Conservation (phyloP, 1,284 basidiomycete species). For the Pisolithus thermaeus region DNA sequence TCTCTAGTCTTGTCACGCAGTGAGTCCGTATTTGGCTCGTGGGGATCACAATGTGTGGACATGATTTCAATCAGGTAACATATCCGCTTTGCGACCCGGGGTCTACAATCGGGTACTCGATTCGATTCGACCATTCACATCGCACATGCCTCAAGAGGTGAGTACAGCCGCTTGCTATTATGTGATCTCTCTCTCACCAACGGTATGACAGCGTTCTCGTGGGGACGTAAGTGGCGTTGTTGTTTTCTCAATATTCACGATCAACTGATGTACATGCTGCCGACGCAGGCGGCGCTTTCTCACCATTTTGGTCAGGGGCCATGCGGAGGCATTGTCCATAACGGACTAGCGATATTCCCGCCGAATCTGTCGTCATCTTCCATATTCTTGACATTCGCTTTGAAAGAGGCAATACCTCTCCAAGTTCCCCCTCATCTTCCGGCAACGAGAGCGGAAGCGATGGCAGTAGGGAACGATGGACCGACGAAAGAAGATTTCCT, state of each 20-base stretch:
- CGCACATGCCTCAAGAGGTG: constrained; percentile 20
- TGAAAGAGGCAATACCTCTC: constrained; percentile 40
- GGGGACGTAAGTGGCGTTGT: constrained; percentile 26
- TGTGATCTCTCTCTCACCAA: constrained; percentile 11
- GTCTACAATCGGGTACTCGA: constrained; percentile 31
- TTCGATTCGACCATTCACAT: constrained; percentile 35
- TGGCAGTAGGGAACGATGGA: constrained; percentile 36
- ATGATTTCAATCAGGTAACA: constrained; percentile 28
- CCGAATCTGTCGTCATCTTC: constrained; percentile 39
- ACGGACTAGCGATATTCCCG: constrained; percentile 18
- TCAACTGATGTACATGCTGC: constrained; percentile 17
- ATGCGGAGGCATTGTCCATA: constrained; percentile 16
- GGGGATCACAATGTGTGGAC: constrained; percentile 19
- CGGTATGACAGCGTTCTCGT: constrained; percentile 17
- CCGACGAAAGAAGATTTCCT: constrained; percentile 49
- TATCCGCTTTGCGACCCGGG: constrained; percentile 28
- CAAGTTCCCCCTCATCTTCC: constrained; percentile 46
- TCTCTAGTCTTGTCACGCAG: constrained; percentile 32
- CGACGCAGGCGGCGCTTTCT: constrained; percentile 8
- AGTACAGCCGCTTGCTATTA: constrained; percentile 9
- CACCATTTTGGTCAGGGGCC: constrained; percentile 5
- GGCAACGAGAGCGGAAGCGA: constrained; percentile 37
- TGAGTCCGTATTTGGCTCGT: constrained; percentile 24
- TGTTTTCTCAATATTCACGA: constrained; percentile 10
- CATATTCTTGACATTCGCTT: constrained; percentile 44